phyloP scores from a whole-genome alignment of 2,329 filamentous ascomycete species.

The Fusarium duplospermum region DNA sequence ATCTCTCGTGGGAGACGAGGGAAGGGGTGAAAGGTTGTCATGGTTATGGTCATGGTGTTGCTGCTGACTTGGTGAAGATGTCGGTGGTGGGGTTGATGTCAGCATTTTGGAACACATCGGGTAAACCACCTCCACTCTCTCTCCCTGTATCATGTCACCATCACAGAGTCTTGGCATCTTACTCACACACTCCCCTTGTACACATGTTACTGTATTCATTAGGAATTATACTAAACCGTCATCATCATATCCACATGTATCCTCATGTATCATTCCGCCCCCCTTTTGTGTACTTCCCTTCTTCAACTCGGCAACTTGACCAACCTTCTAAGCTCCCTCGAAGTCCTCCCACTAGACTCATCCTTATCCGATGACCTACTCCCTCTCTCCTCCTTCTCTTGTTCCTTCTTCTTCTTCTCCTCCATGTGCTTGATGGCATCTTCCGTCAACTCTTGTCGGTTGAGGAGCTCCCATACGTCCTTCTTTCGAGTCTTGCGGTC shows the following conservation, averaged over 20 bases:
- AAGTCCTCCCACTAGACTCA: conserved; percentile 23
- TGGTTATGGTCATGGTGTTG: not conserved
- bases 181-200: not conserved
- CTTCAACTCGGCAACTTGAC: conserved; percentile 14
- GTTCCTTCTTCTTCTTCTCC: conserved; percentile 53
- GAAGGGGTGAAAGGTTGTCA: not conserved
- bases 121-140: too few species aligned
- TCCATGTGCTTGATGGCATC: conserved; percentile 64
- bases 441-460: conserved; percentile 79
- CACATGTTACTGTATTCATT: not conserved
- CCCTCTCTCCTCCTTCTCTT: conserved; percentile 27
- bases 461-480: conserved; percentile 82
- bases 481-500: conserved; percentile 85
- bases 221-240: conserved; percentile 9
- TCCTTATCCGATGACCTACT: conserved; percentile 16
- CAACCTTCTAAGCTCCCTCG: conserved; percentile 24
- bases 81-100: not conserved
- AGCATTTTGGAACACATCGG: too few species aligned
- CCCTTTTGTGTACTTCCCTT: not conserved
- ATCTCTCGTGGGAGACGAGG: not conserved
- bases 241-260: conserved; percentile 23
- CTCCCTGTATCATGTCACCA: too few species aligned
- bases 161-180: too few species aligned
- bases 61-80: not conserved
- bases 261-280: not conserved